These are phyloP conservation scores for Amaranthus tricolor DNA, from an alignment of 179 eudicot genomes.

Conservation along the genomic window DNA sequence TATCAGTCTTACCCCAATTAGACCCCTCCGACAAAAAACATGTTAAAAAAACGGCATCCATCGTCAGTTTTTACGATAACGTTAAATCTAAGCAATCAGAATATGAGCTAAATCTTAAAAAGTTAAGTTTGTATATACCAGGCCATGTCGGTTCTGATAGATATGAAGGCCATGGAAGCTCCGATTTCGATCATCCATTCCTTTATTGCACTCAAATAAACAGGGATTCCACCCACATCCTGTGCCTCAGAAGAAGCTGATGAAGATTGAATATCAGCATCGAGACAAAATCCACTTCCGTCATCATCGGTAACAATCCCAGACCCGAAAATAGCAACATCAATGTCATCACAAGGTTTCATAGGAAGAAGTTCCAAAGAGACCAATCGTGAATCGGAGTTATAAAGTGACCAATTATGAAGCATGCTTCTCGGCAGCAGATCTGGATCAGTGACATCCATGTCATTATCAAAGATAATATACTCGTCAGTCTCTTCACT, in stretches of 20 bases:
- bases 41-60: neutral
- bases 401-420: conserved; percentile 94
- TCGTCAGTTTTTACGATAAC: neutral
- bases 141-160: conserved; percentile 92
- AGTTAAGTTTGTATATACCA: conserved; percentile 49
- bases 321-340: conserved; percentile 85
- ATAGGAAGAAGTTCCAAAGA: conserved; percentile 92
- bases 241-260: conserved; percentile 47
- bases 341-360: conserved; percentile 97
- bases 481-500: conserved; percentile 87
- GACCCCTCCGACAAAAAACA: neutral
- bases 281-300: conserved; percentile 85
- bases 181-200: conserved; percentile 98
- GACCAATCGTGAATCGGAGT: conserved; percentile 82
- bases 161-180: conserved; percentile 83
- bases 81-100: neutral
- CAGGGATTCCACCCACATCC: conserved; percentile 69
- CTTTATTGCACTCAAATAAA: conserved; percentile 86
- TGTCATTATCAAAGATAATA: conserved; percentile 56
- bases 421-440: conserved; percentile 88
- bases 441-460: conserved; percentile 52
- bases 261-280: conserved; percentile 54
- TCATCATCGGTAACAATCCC: conserved; percentile 82
- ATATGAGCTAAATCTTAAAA: neutral
- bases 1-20: neutral